A percentile compares a stretch with the other conserved stretches of the same genome.
phyloP scores from a whole-genome alignment of 2,329 filamentous ascomycete genomes.

The Coleophoma crateriformis region DNA sequence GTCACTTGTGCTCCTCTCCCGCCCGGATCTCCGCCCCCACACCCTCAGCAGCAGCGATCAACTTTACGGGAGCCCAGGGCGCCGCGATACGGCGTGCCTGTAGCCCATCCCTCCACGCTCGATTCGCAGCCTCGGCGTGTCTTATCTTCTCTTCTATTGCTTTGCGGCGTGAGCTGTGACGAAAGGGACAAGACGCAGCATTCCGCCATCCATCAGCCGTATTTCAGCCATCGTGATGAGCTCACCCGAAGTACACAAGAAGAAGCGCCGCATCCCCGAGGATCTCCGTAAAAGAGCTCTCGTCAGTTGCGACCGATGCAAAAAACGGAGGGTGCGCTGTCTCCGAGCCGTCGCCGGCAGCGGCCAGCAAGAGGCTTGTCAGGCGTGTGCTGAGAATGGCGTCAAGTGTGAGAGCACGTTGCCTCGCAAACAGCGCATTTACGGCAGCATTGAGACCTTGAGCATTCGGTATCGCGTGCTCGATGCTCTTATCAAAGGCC shows the following conservation, averaged over 20 bases:
- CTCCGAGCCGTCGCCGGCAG: conserved; percentile 18
- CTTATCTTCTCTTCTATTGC: too few species aligned
- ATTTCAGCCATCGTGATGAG: background rate
- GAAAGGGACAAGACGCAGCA: too few species aligned
- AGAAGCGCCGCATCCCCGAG: conserved; percentile 27
- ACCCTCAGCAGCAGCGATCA: too few species aligned
- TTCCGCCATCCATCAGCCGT: too few species aligned
- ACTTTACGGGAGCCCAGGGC: background rate
- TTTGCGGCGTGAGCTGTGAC: too few species aligned
- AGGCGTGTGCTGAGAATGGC: conserved; percentile 31
- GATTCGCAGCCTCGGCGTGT: too few species aligned
- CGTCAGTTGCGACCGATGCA: conserved; percentile 31
- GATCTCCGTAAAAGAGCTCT: conserved; percentile 28
- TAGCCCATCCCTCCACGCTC: too few species aligned
- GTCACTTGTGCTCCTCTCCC: too few species aligned
- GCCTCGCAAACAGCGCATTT: conserved; percentile 37
- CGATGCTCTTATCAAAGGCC: conserved; percentile 33
- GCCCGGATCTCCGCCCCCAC: too few species aligned
- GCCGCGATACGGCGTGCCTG: too few species aligned
- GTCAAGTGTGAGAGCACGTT: conserved; percentile 35
- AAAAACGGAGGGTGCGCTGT: conserved; percentile 30
- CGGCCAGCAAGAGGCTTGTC: conserved; percentile 27
- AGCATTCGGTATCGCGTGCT: conserved; percentile 36
- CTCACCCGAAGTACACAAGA: conserved; percentile 13
- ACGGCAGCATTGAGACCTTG: conserved; percentile 39